phyloP scores from a whole-genome alignment of 1,284 basidiomycete species.

The Omphalotus olearius region DNA sequence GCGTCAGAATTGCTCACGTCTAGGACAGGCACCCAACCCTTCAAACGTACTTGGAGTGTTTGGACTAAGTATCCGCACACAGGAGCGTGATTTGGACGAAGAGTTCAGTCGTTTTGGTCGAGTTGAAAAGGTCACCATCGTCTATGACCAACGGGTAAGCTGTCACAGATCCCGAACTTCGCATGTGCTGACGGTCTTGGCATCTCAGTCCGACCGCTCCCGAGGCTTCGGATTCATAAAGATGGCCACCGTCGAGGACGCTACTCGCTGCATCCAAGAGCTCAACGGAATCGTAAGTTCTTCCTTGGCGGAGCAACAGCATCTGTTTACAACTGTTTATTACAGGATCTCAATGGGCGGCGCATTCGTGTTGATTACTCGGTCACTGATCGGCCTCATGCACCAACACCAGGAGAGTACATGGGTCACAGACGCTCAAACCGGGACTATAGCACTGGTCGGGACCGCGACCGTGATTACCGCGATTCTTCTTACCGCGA shows the following conservation, averaged over 20 bases:
- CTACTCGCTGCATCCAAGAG: conserved; percentile 82
- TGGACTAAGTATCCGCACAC: conserved; percentile 91
- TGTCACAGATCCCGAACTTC: conserved; percentile 4
- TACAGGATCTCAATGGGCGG: conserved; percentile 88
- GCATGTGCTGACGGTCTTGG: conserved; percentile 15
- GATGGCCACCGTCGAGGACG: conserved; percentile 87
- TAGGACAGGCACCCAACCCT: conserved; percentile 74
- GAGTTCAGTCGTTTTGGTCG: conserved; percentile 88
- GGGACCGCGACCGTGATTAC: conserved; percentile 31
- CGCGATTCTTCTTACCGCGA: conserved; percentile 43
- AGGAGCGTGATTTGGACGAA: conserved; percentile 91
- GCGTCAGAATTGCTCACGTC: conserved; percentile 29
- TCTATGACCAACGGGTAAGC: conserved; percentile 96
- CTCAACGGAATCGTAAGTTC: conserved; percentile 85
- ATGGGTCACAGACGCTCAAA: conserved; percentile 83
- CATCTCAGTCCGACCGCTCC: conserved; percentile 82
- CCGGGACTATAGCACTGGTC: conserved; percentile 46
- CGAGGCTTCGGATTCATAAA: conserved; percentile 98
- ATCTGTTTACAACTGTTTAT: conserved; percentile 13
- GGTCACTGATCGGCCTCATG: conserved; percentile 89
- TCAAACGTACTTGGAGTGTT: conserved; percentile 94
- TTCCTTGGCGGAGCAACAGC: not conserved
- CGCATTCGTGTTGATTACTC: conserved; percentile 97
- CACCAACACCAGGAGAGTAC: conserved; percentile 96
- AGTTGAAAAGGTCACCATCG: conserved; percentile 95